phyloP scores from a whole-genome alignment of 352 stramenopile species.

The Globisporangium barbulae region DNA sequence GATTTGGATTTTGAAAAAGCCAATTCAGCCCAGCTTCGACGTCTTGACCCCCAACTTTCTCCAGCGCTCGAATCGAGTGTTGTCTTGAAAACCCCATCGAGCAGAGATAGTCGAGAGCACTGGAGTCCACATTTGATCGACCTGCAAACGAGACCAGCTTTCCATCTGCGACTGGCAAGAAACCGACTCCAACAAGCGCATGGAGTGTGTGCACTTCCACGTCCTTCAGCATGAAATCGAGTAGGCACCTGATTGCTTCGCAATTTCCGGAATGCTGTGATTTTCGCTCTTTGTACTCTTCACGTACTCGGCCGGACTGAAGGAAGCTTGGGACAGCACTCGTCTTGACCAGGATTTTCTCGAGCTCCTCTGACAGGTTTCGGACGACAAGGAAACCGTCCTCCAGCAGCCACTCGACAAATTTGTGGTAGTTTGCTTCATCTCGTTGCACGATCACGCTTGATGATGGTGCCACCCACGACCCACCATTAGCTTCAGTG shows the following conservation, averaged over 20 bases:
- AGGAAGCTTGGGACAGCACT: conserved; percentile 39
- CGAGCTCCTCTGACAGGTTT: conserved; percentile 44
- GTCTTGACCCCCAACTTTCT: conserved; percentile 26
- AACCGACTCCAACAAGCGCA: conserved; percentile 41
- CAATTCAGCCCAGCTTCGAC: conserved; percentile 65
- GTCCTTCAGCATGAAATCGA: conserved; percentile 55
- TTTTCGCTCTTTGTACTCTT: conserved; percentile 33
- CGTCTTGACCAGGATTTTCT: conserved; percentile 46
- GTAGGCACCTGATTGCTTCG: conserved; percentile 30
- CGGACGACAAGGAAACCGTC: conserved; percentile 44
- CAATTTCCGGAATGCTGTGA: conserved; percentile 43
- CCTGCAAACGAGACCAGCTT: conserved; percentile 38
- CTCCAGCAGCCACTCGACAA: conserved; percentile 43
- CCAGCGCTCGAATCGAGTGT: conserved; percentile 39
- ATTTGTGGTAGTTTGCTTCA: conserved; percentile 26
- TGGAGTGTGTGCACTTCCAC: conserved; percentile 20
- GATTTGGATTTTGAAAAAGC: conserved; percentile 56
- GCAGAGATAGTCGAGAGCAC: conserved; percentile 43
- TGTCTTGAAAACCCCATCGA: conserved; percentile 66
- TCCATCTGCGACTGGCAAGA: conserved; percentile 60
- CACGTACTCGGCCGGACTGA: conserved; percentile 29
- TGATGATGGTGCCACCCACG: conserved; percentile 38
- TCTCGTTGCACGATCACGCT: conserved; percentile 44
- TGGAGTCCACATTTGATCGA: conserved; percentile 20
- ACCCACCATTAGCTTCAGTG: conserved; percentile 31